Base-by-base conservation (phyloP, 805 yeast genomes). In the Teunomyces lycoperdinae region DNA sequence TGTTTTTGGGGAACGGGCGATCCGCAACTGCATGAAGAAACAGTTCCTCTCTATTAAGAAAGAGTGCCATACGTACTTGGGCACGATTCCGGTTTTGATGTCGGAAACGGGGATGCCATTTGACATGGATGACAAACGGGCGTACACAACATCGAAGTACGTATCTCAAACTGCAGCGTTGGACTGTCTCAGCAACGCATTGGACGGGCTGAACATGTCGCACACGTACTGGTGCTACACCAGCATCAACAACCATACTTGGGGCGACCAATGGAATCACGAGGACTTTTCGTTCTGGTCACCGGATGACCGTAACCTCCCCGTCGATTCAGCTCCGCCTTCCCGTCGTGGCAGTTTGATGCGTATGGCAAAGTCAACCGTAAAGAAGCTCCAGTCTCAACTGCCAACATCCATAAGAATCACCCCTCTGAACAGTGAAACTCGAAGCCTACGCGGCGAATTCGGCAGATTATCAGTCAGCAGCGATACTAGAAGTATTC, bases 61-160 rank as follows among this genome's bases (percentile, higher is more conserved):
- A 16, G 98, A 94, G 61, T 81, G 89, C 4, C 61, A 68, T 5
- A 75, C 74, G 3, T 63, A 77, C 28, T 64, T 91, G 32, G 97
- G 97, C 2, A 44, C 63, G 8, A 73, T 89, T 8, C 96, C 97
- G 0, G 78, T 86, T 8, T 67, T 92, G 17, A 83, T 94, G 76
- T 81, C 96, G 1, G 99, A 92, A 64, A 90, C 92, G n/a, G 99
- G 99, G 5, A 89, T 92, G 85, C 98, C 99, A 2, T 89, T 85
- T 63, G 97, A 94, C 64, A 88, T 92, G 97, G 91, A 92, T 64
- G 75, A 80, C 49, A 88, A 87, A 60, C 72, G 68, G 42, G 87
- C 97, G 0, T 92, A 80, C 60, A 63, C 64, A 1, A 74, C 73
- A 48, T 90, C 91, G 1, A 80, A 81, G 51, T 94, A 81, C 63